Base-by-base conservation (phyloP, 192 early-diverging fungal genomes). In the Haplosporangium gracile region DNA sequence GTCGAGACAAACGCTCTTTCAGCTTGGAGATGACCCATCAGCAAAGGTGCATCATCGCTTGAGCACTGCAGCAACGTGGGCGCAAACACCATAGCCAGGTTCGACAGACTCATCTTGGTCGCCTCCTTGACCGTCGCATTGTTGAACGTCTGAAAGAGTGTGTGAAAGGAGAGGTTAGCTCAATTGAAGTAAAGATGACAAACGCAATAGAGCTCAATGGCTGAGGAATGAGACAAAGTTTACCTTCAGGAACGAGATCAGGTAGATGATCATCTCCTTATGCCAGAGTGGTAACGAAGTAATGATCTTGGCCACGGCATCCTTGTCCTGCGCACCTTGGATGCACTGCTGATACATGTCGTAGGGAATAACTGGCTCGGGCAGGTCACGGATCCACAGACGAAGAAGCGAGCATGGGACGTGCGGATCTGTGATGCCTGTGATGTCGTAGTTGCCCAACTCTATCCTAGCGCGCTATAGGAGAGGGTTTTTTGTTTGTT, bases 81-180 rank as follows among this genome's bases (percentile, higher is more conserved):
- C 29, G 97, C 97, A 91, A 98, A 99, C 15, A 99, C 97, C 92
- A 99, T 95, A 18, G 98, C 98, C 70, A 99, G 81, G 74, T 99
- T 99, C 78, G 91, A 90, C 43, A 95, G 88, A 39, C 93, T 95
- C 98, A 99, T 99, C 89, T 95, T 94, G n/a, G 98, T 99, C 18
- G 91, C 78, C 45, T 93, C 90, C 53, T 91, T 92, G n/a, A 96
- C 93, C 39, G 86, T 78, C 10, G 94, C 94, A 38, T 93, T 92
- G 38, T 94, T 94, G 75, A 99, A 93, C 38, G 92, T 88, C 94
- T 95, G 70, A 36, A 2, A 74, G 5, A 72, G 20, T 34, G 22
- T 24, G 26, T 32, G 49, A 43, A 40, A 15, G 63, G 15, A 18
- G 5, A 68, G 18, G 26, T 65, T 32, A 65, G 60, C 26, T 32